Evolutionary conservation across 176 grass and related monocot genomes (phyloP).

Genomic region (Avena atlantica): DNA sequence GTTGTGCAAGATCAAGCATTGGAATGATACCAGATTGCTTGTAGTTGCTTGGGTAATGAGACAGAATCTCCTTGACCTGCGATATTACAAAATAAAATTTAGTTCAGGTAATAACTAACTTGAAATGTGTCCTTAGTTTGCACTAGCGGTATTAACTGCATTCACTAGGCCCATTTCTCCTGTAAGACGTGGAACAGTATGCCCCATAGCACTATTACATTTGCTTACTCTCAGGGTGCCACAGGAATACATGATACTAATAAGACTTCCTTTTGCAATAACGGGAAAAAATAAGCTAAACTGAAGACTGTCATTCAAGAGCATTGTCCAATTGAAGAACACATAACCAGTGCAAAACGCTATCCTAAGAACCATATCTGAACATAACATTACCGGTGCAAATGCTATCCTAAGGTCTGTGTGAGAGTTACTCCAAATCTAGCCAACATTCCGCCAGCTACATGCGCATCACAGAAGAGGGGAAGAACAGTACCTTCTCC

Average conservation of each 20-base stretch:
- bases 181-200: neutral
- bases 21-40: slow-evolving; percentile 96
- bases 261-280: neutral
- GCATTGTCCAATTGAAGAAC: neutral
- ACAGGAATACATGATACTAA: neutral
- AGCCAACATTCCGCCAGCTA: neutral
- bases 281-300: neutral
- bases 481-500: slow-evolving; percentile 61
- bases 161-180: slow-evolving; percentile 15
- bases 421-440: slow-evolving; percentile 11
- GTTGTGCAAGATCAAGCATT: slow-evolving; percentile 90
- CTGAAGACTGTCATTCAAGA: neutral
- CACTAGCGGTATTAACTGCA: neutral
- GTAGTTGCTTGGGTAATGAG: slow-evolving; percentile 95
- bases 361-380: neutral
- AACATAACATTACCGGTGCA: neutral
- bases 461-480: neutral
- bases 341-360: neutral
- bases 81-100: neutral
- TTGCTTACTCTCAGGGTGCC: neutral
- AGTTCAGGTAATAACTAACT: neutral
- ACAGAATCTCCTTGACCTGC: slow-evolving; percentile 84
- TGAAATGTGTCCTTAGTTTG: neutral
- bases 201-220: neutral
- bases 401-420: neutral